Percentiles rank a stretch among this genome's conserved stretches.
phyloP scores from a whole-genome alignment of 306 rosid species.

The Quercus mongolica region DNA sequence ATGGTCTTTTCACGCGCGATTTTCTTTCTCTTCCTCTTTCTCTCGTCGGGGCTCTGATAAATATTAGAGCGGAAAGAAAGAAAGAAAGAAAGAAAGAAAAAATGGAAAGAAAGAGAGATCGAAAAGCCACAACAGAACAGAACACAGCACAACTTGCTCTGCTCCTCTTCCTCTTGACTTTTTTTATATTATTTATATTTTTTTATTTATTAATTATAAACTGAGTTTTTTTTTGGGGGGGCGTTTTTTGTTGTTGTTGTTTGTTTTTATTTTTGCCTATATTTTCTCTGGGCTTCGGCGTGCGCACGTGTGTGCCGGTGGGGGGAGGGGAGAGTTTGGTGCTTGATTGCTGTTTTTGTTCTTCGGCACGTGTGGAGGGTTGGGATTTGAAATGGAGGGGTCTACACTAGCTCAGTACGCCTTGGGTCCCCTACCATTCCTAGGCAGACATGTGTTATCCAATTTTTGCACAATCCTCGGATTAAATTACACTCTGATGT shows the following conservation, averaged over 20 bases:
- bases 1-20: constrained; percentile 37
- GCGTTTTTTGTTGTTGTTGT: no score
- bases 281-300: background rate
- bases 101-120: background rate
- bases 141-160: background rate
- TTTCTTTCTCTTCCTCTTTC: constrained; percentile 16
- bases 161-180: constrained; percentile 16
- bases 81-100: background rate
- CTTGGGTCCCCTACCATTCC: background rate
- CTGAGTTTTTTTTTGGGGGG: no score
- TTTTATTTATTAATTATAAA: background rate
- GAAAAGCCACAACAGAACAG: background rate
- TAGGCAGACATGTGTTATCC: background rate
- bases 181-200: constrained; percentile 21
- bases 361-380: background rate
- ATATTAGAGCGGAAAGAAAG: constrained; percentile 23
- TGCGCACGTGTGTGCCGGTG: background rate
- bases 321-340: background rate
- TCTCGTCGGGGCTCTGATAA: constrained; percentile 25
- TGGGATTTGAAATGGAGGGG: background rate
- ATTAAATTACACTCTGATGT: no score
- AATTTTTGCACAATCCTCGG: background rate
- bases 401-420: background rate
- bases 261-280: background rate
- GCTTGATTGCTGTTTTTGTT: background rate